A percentile compares a stretch with the other conserved stretches of the same genome.
Evolutionary conservation across 768 basidiomycete species (phyloP).

Genomic region (Tylopilus subfusipes): DNA sequence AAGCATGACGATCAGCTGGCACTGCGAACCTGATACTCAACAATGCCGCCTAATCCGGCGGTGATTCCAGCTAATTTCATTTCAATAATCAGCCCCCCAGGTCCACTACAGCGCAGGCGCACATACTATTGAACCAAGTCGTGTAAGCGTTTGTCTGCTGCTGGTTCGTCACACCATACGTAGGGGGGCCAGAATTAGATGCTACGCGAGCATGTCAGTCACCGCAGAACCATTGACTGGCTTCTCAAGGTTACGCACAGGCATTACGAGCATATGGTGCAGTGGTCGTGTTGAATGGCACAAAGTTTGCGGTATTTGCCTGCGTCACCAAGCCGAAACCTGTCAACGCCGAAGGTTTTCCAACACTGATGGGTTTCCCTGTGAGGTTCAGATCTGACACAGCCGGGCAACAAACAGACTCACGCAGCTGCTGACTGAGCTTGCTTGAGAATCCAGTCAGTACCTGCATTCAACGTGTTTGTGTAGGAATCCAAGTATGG

Average conservation of each 20-base stretch:
- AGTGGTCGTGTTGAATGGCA: slow-evolving; percentile 56
- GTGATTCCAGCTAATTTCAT: slow-evolving; percentile 37
- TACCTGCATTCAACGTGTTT: slow-evolving; percentile 47
- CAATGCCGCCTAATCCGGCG: slow-evolving; percentile 30
- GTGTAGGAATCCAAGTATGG: slow-evolving; percentile 49
- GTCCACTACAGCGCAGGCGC: background rate
- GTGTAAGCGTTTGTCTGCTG: slow-evolving; percentile 53
- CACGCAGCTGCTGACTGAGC: slow-evolving; percentile 44
- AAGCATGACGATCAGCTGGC: background rate
- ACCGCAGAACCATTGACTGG: background rate
- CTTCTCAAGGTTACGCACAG: slow-evolving; percentile 18
- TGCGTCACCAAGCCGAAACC: slow-evolving; percentile 65
- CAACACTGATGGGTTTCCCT: slow-evolving; percentile 38
- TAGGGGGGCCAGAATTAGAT: slow-evolving; percentile 24
- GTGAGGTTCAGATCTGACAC: slow-evolving; percentile 4
- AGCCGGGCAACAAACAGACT: slow-evolving; percentile 12
- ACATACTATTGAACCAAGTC: slow-evolving; percentile 50
- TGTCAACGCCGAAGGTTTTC: slow-evolving; percentile 52
- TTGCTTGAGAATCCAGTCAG: slow-evolving; percentile 54
- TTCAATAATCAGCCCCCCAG: slow-evolving; percentile 2
- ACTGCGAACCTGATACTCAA: slow-evolving; percentile 30
- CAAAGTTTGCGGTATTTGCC: slow-evolving; percentile 48
- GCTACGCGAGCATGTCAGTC: slow-evolving; percentile 11
- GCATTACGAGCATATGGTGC: slow-evolving; percentile 39
- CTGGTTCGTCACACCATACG: slow-evolving; percentile 50